Evolutionary conservation across 176 grass and related monocot species (phyloP), one percentile per base, ranked within the genome.

Genomic region (Aegilops tauschii): DNA sequence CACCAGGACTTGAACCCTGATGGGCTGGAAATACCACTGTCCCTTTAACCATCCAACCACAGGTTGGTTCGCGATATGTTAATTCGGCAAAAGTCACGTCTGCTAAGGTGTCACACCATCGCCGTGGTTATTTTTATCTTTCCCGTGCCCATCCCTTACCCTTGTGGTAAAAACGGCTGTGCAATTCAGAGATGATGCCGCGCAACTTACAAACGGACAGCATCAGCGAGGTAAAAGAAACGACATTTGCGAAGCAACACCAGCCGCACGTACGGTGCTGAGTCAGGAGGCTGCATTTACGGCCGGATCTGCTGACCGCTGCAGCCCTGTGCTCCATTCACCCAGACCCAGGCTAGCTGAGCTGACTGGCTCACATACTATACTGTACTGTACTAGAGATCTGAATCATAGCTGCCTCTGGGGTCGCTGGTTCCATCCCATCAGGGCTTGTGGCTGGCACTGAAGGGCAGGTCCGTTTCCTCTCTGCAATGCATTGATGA

Each of bases 231-330:
- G 35, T 36, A 50, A 52, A 50, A 2, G 47, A 50, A 61, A 14
- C 4, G 3, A 18, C 9, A 11, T 12, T 12, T 2, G 21, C 62
- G 35, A 84, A 44, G 34, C 35, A 83, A 74, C 69, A 21, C 23
- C 35, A 61, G 69, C 70, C 82, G 62, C 82, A 64, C 37, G 82
- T n/a, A 45, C 69, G 58, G 52, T 34, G 20, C 45, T 42, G 77
- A 79, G 40, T 67, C 61, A 47, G 61, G 6, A 49, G 39, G 0
- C 79, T 25, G 64, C 28, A 9, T 9, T 69, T 68, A 81, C 65
- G 64, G 42, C 18, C 64, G 45, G 79, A 68, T 68, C 9, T 52
- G 79, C 79, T 63, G 63, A 68, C 79, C 5, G 27, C 28, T 80
- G 61, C 45, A 80, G 9, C 61, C 27, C 61, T 30, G 23, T 45